A percentile compares a stretch with the other conserved stretches of the same genome.
These are phyloP conservation scores for Trichoderma aggressivum DNA, from an alignment of 2,329 filamentous ascomycete genomes.

Conservation along the genomic window DNA sequence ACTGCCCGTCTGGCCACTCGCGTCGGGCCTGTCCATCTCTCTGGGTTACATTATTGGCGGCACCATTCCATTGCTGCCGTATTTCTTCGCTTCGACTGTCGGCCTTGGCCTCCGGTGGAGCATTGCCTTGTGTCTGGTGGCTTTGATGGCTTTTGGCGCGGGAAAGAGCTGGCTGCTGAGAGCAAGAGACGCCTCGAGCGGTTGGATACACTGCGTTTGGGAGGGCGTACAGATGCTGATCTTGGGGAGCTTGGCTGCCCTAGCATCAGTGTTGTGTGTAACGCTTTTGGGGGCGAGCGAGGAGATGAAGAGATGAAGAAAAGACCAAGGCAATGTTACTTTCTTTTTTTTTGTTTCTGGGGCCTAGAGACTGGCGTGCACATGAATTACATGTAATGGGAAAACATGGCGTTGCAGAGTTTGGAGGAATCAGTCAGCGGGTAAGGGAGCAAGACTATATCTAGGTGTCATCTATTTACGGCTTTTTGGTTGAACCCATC, in stretches of 20 bases:
- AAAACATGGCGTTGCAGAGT: background rate
- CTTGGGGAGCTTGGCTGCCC: conserved; percentile 33
- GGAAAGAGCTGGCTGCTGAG: conserved; percentile 46
- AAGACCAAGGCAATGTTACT: background rate
- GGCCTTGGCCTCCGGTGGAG: conserved; percentile 49
- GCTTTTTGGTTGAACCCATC: background rate
- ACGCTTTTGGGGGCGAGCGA: conserved; percentile 23
- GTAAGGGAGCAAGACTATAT: background rate
- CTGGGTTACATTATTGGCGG: conserved; percentile 61
- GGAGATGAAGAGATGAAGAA: background rate
- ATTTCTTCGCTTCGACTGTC: conserved; percentile 49
- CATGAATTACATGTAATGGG: background rate
- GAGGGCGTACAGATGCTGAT: conserved; percentile 36
- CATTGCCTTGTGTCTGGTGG: conserved; percentile 50
- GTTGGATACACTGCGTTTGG: conserved; percentile 25
- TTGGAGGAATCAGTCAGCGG: background rate
- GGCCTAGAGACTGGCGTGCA: background rate
- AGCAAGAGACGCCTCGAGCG: conserved; percentile 9
- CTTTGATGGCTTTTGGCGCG: conserved; percentile 56
- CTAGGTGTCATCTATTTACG: background rate
- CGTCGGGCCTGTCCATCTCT: conserved; percentile 57
- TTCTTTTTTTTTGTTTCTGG: background rate
- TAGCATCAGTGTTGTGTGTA: conserved; percentile 32
- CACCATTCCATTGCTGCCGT: conserved; percentile 59
- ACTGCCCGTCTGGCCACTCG: conserved; percentile 34